phyloP scores from a whole-genome alignment of 495 filamentous ascomycete genomes.

The Daldinia caldariorum region DNA sequence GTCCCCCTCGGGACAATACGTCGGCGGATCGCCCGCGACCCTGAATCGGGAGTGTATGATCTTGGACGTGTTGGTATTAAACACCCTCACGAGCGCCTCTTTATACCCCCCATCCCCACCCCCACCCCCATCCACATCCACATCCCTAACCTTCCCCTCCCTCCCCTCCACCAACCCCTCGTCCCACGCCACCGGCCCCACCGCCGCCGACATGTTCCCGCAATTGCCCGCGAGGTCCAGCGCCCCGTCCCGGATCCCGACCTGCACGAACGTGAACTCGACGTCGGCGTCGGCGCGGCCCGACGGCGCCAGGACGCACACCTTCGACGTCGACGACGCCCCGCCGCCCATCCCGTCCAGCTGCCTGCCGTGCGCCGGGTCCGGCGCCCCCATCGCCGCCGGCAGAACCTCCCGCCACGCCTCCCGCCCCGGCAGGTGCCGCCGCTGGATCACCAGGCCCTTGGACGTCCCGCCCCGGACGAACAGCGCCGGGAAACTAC shows the following conservation, averaged over 20 bases:
- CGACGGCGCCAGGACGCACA: conserved; percentile 68
- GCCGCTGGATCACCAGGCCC: conserved; percentile 68
- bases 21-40: conserved; percentile 57
- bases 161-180: conserved; percentile 53
- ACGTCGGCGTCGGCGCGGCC: conserved; percentile 65
- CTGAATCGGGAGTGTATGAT: conserved; percentile 59
- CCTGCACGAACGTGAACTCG: conserved; percentile 77
- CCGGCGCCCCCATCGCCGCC: conserved; percentile 72
- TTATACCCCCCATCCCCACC: conserved; percentile 41
- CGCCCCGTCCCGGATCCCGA: conserved; percentile 66
- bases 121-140: conserved; percentile 14
- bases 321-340: conserved; percentile 73
- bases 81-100: conserved; percentile 51
- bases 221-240: conserved; percentile 77
- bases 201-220: conserved; percentile 74
- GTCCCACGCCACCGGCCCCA: conserved; percentile 74
- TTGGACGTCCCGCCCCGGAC: conserved; percentile 79
- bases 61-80: conserved; percentile 63
- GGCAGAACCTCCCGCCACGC: conserved; percentile 69
- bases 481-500: conserved; percentile 67
- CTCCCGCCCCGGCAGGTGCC: conserved; percentile 59
- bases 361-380: conserved; percentile 70
- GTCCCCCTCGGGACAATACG: conserved; percentile 55
- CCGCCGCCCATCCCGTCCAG: conserved; percentile 78
- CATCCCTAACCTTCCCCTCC: conserved; percentile 23